Conservation (phyloP, 1,284 basidiomycete species). For the Pulveroboletus ridleyi region DNA sequence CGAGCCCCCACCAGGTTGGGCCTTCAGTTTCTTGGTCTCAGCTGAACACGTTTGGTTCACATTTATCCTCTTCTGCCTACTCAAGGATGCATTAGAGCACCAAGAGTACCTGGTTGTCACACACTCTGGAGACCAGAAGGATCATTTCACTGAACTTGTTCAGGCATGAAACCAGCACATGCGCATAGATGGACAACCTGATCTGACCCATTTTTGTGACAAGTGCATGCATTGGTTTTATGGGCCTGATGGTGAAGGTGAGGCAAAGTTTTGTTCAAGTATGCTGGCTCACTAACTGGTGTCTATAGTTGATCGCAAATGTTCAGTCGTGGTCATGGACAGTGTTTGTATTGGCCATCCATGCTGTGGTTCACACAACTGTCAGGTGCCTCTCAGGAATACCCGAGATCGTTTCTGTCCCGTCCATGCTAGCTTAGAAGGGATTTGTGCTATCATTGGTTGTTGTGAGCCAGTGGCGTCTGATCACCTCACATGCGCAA, state of each 20-base stretch:
- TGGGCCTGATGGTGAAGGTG: neutral
- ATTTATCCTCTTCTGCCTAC: neutral
- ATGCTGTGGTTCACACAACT: too few relatives aligned
- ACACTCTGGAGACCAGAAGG: conserved; percentile 9
- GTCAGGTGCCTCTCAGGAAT: neutral
- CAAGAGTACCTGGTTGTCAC: conserved; percentile 3
- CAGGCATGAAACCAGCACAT: too few relatives aligned
- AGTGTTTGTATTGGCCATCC: too few relatives aligned
- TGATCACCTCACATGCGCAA: too few relatives aligned
- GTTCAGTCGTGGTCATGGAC: neutral
- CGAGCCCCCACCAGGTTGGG: neutral
- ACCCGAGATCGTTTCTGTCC: neutral
- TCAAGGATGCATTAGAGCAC: neutral
- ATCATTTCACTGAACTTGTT: conserved; percentile 24
- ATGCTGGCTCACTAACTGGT: neutral
- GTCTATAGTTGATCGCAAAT: conserved; percentile 8
- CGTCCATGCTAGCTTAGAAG: neutral
- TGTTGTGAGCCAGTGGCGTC: too few relatives aligned
- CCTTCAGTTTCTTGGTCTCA: neutral
- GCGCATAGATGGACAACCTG: too few relatives aligned
- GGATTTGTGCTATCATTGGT: too few relatives aligned
- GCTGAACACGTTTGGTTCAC: neutral
- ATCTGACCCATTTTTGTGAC: too few relatives aligned
- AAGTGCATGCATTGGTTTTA: too few relatives aligned
- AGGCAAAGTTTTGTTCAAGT: neutral